These are phyloP conservation scores for Melaleuca alternifolia DNA, from an alignment of 345 rosid species.

Conservation along the genomic window DNA sequence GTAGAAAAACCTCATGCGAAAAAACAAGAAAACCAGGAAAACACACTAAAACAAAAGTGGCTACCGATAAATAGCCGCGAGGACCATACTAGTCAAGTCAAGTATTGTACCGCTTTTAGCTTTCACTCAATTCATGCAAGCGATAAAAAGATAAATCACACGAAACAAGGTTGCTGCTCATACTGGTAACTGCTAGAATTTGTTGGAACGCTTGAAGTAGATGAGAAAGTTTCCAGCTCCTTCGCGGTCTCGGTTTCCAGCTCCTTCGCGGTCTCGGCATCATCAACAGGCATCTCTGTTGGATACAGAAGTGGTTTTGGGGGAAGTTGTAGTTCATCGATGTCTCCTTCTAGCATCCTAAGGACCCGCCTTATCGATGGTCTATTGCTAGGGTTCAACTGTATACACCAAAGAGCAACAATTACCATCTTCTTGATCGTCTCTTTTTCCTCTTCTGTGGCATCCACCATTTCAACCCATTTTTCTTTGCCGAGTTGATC, in stretches of 20 bases:
- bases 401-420: no score
- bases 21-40: background rate
- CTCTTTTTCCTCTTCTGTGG: no score
- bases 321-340: no score
- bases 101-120: background rate
- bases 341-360: no score
- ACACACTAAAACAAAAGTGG: background rate
- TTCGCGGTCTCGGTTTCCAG: background rate
- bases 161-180: background rate
- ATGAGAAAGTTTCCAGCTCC: background rate
- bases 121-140: background rate
- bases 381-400: no score
- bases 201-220: background rate
- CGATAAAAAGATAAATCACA: background rate
- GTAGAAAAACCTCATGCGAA: background rate
- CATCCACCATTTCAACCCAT: no score
- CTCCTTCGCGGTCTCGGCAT: background rate
- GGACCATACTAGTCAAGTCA: background rate
- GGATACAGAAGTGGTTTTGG: background rate
- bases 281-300: rapidly evolving
- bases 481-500: no score
- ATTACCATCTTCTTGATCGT: no score
- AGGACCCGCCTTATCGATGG: no score
- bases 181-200: background rate
- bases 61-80: background rate